These are phyloP conservation scores for Neoboletus brunneissimus DNA, from an alignment of 768 basidiomycete species.

Conservation along the genomic window DNA sequence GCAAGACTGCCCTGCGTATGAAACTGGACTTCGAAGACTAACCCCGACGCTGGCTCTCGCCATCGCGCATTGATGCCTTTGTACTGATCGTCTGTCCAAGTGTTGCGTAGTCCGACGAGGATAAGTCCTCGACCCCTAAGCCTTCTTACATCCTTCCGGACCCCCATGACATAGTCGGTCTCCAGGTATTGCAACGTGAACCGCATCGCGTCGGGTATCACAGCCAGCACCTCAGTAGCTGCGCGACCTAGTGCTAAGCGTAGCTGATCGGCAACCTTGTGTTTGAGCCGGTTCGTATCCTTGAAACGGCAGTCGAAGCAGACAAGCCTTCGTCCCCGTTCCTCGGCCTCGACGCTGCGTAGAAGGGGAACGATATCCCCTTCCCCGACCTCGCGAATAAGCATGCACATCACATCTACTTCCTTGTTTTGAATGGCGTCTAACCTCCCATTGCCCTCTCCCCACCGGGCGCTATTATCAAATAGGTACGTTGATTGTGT, in stretches of 20 bases:
- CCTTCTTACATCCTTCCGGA: background rate
- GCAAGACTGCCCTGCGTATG: background rate
- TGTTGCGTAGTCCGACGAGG: background rate
- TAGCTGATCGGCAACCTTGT: background rate
- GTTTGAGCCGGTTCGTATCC: background rate
- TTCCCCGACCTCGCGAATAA: background rate
- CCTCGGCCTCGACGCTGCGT: background rate
- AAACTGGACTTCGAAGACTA: conserved; percentile 3
- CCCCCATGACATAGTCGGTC: background rate
- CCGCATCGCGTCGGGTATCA: background rate
- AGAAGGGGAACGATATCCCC: background rate
- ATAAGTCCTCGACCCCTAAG: background rate
- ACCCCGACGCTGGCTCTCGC: background rate
- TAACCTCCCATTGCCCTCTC: background rate
- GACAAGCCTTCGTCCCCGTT: background rate
- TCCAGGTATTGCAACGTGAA: background rate
- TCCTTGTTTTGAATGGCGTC: background rate
- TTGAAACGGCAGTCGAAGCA: background rate
- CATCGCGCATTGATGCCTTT: background rate
- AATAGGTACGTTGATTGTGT: background rate
- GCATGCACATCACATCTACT: background rate
- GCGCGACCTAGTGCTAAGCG: background rate
- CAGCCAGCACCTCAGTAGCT: background rate
- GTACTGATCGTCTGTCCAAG: background rate
- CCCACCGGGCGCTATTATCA: background rate